Base-by-base conservation (phyloP, 345 rosid genomes). In the Psidium friedrichsthalianum region DNA sequence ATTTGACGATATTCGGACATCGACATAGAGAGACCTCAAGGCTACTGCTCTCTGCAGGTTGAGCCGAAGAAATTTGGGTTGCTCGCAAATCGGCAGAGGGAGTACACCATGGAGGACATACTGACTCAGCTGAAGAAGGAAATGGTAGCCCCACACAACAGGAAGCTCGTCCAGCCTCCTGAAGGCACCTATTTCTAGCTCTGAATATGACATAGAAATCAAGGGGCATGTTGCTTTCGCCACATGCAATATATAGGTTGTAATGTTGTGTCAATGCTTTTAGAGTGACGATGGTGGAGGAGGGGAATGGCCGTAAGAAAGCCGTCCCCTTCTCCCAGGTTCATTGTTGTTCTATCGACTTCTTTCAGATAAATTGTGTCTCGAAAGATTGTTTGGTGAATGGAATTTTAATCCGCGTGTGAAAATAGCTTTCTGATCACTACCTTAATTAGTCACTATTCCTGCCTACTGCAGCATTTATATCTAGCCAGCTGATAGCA, bases 131-230 rank as follows among this genome's bases (percentile, higher is more conserved):
- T 94, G 90, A 94, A 93, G 87, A 94, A 94, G 88, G 98, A 94
- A 86, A 94, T 94, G 98, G 91, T 94, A 44, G 88, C 94, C 5
- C 91, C 95, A n/a, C 94, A 93, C 82, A 94, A 93, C 89, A 91
- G 95, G 85, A 93, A 94, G 94, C 93, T 94, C 89, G 96, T 94
- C 87, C 96, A 94, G 88, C 98, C 98, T 87, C 94, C 93, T 0
- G 98, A 94, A 91, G 98, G 98, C 83, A 90, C 95, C 90, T 94
- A 92, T 92, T 94, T 93, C 94, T 94, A 94, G 93, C 87, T 84
- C 56, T 80, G 83, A 56, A 87, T 36, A 36, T 69, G 85, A 81
- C 85, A 88, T 84, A 80, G 84, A 51, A 51, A 87, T 54, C 83
- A 78, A 59, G 54, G 89, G 88, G 80, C 86, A 83, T 86, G 61